phyloP scores from a whole-genome alignment of 1,284 basidiomycete species.

The Volvariella surrecta region DNA sequence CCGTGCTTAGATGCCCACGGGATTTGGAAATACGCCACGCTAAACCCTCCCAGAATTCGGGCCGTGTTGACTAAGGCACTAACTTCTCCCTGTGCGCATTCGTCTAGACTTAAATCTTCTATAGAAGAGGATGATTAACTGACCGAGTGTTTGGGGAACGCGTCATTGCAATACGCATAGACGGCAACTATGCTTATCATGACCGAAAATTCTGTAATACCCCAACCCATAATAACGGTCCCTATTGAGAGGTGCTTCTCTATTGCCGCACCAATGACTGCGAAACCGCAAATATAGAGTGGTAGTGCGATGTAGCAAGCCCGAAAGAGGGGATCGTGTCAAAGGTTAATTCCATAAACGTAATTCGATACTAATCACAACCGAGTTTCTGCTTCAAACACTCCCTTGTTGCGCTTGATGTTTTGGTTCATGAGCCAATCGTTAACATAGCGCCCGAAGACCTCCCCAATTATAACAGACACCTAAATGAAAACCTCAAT shows the following conservation, averaged over 20 bases:
- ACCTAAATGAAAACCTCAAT: conserved; percentile 25
- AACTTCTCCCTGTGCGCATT: conserved; percentile 47
- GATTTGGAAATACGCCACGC: conserved; percentile 57
- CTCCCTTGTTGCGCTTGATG: conserved; percentile 47
- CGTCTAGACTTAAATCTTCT: background rate
- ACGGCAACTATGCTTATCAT: conserved; percentile 56
- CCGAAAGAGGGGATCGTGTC: conserved; percentile 23
- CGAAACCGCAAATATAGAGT: conserved; percentile 51
- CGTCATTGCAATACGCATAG: conserved; percentile 41
- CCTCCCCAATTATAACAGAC: conserved; percentile 52
- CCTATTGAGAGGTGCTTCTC: conserved; percentile 42
- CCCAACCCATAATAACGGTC: conserved; percentile 52
- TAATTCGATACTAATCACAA: conserved; percentile 48
- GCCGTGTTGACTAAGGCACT: conserved; percentile 52
- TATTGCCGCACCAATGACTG: conserved; percentile 44
- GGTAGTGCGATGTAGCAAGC: conserved; percentile 52
- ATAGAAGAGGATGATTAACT: conserved; percentile 1
- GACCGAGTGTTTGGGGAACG: conserved; percentile 34
- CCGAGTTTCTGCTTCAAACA: conserved; percentile 58
- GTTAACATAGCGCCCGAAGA: conserved; percentile 53
- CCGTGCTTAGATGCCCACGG: conserved; percentile 37
- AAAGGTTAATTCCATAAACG: background rate
- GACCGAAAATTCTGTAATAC: conserved; percentile 41
- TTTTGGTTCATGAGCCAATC: conserved; percentile 47
- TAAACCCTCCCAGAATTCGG: conserved; percentile 51